These are phyloP conservation scores for Diplosphaera chodatii DNA, from an alignment of 139 green algal genomes.

Conservation along the genomic window DNA sequence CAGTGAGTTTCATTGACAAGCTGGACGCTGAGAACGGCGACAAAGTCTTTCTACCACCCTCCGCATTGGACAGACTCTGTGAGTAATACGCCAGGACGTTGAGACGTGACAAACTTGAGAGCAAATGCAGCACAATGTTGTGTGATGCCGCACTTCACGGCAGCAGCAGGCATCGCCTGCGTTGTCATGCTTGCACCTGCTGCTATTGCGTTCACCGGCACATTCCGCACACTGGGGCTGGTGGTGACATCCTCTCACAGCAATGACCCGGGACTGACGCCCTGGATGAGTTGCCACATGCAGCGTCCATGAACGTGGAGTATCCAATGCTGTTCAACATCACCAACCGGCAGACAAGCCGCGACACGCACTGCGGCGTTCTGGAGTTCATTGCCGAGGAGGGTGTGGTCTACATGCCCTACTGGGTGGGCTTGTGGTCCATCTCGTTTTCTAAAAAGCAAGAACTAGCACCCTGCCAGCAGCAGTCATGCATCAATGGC, in stretches of 20 bases:
- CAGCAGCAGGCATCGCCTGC: too few species aligned
- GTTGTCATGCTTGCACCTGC: too few species aligned
- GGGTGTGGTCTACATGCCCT: conserved; percentile 92
- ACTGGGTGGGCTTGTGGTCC: conserved; percentile 90
- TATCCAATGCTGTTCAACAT: conserved; percentile 99
- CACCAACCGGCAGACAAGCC: conserved; percentile 53
- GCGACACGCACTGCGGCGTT: conserved; percentile 91
- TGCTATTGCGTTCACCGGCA: too few species aligned
- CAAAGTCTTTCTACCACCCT: conserved; percentile 96
- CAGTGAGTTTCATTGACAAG: conserved; percentile 94
- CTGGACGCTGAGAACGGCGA: conserved; percentile 77
- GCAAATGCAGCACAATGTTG: too few species aligned
- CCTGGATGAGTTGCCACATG: not conserved
- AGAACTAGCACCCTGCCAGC: too few species aligned
- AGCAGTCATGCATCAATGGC: too few species aligned
- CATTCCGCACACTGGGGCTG: too few species aligned
- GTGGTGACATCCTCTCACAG: not conserved
- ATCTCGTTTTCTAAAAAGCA: too few species aligned
- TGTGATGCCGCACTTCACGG: too few species aligned
- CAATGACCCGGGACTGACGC: not conserved
- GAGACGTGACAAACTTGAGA: too few species aligned
- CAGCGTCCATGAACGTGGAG: conserved; percentile 91
- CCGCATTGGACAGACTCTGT: conserved; percentile 88
- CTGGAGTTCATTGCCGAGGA: conserved; percentile 98
- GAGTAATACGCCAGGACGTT: too few species aligned